Percentiles rank a stretch among this genome's conserved stretches.
phyloP scores from a whole-genome alignment of 768 basidiomycete genomes.

The Kwoniella sp. region DNA sequence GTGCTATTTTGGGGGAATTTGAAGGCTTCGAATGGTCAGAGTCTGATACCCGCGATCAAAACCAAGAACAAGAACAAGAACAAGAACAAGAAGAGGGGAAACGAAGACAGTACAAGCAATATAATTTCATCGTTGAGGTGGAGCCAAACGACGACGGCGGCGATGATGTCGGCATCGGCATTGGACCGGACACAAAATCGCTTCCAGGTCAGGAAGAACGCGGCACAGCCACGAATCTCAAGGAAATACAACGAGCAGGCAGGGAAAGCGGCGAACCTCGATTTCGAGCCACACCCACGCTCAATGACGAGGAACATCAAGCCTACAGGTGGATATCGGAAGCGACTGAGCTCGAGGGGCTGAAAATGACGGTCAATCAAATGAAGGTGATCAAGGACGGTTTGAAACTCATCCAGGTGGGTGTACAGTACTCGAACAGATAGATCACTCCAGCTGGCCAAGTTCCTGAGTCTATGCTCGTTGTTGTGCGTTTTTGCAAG shows the following conservation, averaged over 20 bases:
- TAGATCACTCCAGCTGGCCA: too few species aligned
- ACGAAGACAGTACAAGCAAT: slow-evolving; percentile 7
- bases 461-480: too few species aligned
- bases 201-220: too few species aligned
- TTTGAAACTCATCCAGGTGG: not conserved
- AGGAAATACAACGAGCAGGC: too few species aligned
- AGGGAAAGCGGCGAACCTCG: not conserved
- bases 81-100: too few species aligned
- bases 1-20: slow-evolving; percentile 10
- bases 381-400: not conserved
- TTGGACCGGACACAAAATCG: too few species aligned
- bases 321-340: not conserved
- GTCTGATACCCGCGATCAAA: too few species aligned
- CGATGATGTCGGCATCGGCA: too few species aligned
- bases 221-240: too few species aligned
- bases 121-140: slow-evolving; percentile 17
- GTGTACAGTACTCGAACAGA: too few species aligned
- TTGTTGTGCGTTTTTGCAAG: too few species aligned
- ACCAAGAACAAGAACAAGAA: too few species aligned
- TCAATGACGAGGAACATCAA: slow-evolving; percentile 1
- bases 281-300: not conserved
- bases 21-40: slow-evolving; percentile 12
- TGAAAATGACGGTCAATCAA: slow-evolving; percentile 3
- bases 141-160: not conserved
- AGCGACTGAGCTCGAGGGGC: not conserved